Conservation (phyloP, 805 yeast species). For the Wickerhamomyces pijperi region DNA sequence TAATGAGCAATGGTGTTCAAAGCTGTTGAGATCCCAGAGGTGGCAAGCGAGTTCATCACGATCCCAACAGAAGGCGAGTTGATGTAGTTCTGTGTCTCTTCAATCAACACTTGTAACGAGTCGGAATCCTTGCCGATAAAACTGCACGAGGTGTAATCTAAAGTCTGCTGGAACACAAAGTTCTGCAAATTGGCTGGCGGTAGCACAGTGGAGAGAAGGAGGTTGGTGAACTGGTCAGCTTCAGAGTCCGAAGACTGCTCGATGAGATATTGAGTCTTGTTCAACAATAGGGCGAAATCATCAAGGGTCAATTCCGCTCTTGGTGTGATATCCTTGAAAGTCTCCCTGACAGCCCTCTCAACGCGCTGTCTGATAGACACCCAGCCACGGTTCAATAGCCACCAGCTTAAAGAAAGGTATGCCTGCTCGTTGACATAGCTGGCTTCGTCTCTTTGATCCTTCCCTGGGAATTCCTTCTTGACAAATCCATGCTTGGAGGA, state of each 20-base stretch:
- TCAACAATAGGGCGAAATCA: constrained; percentile 41
- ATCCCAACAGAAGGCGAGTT: constrained; percentile 24
- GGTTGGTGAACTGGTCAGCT: constrained; percentile 26
- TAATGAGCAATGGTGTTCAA: constrained; percentile 17
- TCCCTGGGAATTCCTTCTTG: constrained; percentile 9
- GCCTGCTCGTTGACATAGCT: constrained; percentile 65
- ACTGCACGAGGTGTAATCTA: constrained; percentile 29
- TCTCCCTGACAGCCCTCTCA: constrained; percentile 43
- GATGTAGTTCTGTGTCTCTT: constrained; percentile 32
- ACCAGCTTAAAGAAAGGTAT: constrained; percentile 83
- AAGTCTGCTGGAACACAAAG: constrained; percentile 42
- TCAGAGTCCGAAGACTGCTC: constrained; percentile 33
- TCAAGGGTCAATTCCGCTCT: constrained; percentile 56
- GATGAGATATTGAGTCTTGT: constrained; percentile 26
- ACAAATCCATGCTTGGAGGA: constrained; percentile 28
- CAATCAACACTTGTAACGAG: constrained; percentile 24
- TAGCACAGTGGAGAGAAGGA: constrained; percentile 27
- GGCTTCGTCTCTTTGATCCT: constrained; percentile 15
- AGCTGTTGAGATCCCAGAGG: constrained; percentile 25
- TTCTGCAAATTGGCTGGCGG: constrained; percentile 44
- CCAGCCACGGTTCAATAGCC: constrained; percentile 89
- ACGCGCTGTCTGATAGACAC: constrained; percentile 39
- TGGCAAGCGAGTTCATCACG: constrained; percentile 25
- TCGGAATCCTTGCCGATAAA: constrained; percentile 18
- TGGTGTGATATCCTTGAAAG: constrained; percentile 57